Conservation (phyloP, 805 yeast genomes). For the Trichomonascus vanleenenianus region DNA sequence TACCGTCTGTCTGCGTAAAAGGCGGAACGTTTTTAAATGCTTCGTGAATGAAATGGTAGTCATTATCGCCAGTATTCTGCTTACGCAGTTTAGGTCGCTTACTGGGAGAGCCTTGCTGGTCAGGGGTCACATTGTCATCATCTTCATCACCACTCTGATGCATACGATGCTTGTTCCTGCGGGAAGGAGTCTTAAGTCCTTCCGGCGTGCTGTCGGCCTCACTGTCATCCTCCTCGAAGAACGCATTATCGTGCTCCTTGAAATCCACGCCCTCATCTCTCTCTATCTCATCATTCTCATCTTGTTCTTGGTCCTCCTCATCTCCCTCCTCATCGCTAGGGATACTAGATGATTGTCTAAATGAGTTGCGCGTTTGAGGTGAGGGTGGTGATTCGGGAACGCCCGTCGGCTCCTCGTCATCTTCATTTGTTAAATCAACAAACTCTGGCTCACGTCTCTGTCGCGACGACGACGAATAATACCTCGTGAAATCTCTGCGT, state of each 20-base stretch:
- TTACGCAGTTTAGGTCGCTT: neutral
- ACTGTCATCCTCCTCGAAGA: neutral
- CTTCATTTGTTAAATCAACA: conserved; percentile 2
- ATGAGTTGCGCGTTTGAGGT: neutral
- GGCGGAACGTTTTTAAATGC: conserved; percentile 19
- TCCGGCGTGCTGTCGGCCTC: neutral
- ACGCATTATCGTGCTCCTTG: neutral
- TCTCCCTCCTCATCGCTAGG: neutral
- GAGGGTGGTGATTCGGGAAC: neutral
- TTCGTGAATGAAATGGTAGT: conserved; percentile 3
- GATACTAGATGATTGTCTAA: neutral
- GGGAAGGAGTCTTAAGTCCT: neutral
- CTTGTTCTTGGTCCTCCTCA: neutral
- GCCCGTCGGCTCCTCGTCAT: neutral
- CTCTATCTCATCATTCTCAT: neutral
- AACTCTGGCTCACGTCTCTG: neutral
- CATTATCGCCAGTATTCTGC: neutral
- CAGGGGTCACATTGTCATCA: neutral
- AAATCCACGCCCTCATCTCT: neutral
- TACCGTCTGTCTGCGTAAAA: conserved; percentile 24
- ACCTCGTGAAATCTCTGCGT: neutral
- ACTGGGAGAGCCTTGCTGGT: neutral
- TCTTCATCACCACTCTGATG: neutral
- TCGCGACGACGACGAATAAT: neutral
- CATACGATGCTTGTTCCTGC: neutral